These are phyloP conservation scores for Chaetomiaceae sp. DNA, from an alignment of 2,329 filamentous ascomycete genomes.

Conservation along the genomic window DNA sequence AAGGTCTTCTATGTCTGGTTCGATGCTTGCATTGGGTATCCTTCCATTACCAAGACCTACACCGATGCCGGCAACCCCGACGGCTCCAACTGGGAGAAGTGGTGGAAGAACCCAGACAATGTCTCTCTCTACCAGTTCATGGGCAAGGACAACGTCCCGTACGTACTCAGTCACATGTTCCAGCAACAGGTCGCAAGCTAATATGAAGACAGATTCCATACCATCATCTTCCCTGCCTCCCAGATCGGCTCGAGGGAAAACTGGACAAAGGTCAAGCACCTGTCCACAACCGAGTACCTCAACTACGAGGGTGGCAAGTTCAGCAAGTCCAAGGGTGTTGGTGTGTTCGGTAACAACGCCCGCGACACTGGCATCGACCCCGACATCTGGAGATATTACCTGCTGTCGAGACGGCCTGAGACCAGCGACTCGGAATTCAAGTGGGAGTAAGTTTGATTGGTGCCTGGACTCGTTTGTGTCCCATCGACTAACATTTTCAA, in stretches of 20 bases:
- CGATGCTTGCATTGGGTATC: slow-evolving; percentile 83
- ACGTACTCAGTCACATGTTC: neutral
- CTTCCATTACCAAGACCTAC: slow-evolving; percentile 90
- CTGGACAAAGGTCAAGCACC: slow-evolving; percentile 85
- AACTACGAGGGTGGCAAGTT: slow-evolving; percentile 91
- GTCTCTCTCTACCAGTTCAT: slow-evolving; percentile 92
- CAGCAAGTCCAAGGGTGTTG: slow-evolving; percentile 82
- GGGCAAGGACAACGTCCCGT: slow-evolving; percentile 76
- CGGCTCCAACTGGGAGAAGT: slow-evolving; percentile 75
- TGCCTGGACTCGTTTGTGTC: neutral
- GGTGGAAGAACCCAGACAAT: slow-evolving; percentile 88
- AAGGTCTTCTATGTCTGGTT: slow-evolving; percentile 75
- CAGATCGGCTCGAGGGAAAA: slow-evolving; percentile 78
- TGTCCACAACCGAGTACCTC: slow-evolving; percentile 85
- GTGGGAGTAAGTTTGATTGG: slow-evolving; percentile 51
- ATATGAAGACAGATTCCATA: slow-evolving; percentile 61
- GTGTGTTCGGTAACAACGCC: slow-evolving; percentile 87
- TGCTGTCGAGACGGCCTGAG: slow-evolving; percentile 80
- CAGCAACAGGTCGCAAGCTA: slow-evolving; percentile 19
- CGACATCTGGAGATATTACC: slow-evolving; percentile 91
- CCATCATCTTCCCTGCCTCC: slow-evolving; percentile 83
- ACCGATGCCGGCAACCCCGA: slow-evolving; percentile 50
- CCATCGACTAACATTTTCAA: slow-evolving; percentile 1
- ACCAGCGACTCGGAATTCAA: slow-evolving; percentile 84
- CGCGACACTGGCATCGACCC: slow-evolving; percentile 78